A percentile compares a stretch with the other conserved stretches of the same genome.
phyloP scores from a whole-genome alignment of 2,329 filamentous ascomycete genomes.

The Graphilbum ipis-grandicollis region DNA sequence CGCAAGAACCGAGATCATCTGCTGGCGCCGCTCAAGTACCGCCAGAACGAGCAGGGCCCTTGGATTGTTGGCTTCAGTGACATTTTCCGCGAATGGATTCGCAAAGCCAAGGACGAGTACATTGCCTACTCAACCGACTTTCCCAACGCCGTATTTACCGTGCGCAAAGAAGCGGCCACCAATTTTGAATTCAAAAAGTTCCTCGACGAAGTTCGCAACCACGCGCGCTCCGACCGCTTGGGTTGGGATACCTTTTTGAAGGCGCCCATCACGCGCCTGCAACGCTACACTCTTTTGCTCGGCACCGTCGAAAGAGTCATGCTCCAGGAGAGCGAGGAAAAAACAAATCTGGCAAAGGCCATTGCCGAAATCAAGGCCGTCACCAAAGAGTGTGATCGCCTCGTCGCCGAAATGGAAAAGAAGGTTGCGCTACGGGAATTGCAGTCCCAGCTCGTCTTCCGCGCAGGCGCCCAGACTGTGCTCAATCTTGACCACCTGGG shows the following conservation, averaged over 20 bases:
- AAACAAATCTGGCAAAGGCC: slow-evolving; percentile 63
- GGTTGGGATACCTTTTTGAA: slow-evolving; percentile 94
- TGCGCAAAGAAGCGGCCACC: slow-evolving; percentile 67
- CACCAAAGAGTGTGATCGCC: slow-evolving; percentile 76
- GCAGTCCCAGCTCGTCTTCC: slow-evolving; percentile 62
- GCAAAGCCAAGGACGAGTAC: slow-evolving; percentile 78
- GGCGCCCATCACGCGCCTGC: slow-evolving; percentile 77
- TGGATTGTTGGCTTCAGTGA: slow-evolving; percentile 92
- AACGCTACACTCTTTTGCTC: slow-evolving; percentile 75
- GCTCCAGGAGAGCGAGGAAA: slow-evolving; percentile 72
- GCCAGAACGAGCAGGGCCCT: slow-evolving; percentile 89
- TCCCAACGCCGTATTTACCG: slow-evolving; percentile 64
- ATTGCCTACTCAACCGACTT: slow-evolving; percentile 84
- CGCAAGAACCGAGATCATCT: slow-evolving; percentile 86
- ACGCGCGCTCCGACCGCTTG: slow-evolving; percentile 65
- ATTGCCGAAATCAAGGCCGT: slow-evolving; percentile 85
- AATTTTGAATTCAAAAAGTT: slow-evolving; percentile 82
- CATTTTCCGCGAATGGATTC: slow-evolving; percentile 95
- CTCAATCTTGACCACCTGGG: slow-evolving; percentile 91
- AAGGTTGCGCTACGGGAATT: slow-evolving; percentile 81
- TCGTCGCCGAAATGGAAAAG: slow-evolving; percentile 82
- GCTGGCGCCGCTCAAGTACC: slow-evolving; percentile 84
- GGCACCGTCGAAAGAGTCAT: slow-evolving; percentile 73
- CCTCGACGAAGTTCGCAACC: slow-evolving; percentile 59
- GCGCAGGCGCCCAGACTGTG: slow-evolving; percentile 76